Evolutionary conservation across 441 rosid species (phyloP).

Genomic region (Erodium trifolium): DNA sequence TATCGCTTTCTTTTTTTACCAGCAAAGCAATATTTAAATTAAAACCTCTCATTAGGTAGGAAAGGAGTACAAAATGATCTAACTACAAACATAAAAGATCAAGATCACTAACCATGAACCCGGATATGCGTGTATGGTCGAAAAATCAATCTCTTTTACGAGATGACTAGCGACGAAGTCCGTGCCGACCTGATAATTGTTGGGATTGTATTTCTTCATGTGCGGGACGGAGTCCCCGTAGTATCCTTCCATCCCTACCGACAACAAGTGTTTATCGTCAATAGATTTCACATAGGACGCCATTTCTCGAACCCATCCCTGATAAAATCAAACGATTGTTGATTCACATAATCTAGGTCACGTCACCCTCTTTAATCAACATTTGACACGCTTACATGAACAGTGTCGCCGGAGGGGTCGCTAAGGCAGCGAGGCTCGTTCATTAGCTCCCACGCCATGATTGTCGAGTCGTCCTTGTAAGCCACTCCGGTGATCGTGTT

Average conservation of each 20-base stretch:
- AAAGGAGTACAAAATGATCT: too few species aligned
- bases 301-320: constrained; percentile 38
- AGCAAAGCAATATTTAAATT: too few species aligned
- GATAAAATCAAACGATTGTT: background rate
- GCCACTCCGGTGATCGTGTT: constrained; percentile 34
- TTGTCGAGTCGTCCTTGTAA: constrained; percentile 45
- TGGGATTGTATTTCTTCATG: constrained; percentile 32
- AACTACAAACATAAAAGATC: too few species aligned
- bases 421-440: constrained; percentile 49
- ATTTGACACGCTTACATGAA: constrained; percentile 19
- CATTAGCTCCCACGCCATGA: constrained; percentile 68
- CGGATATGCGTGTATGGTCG: constrained; percentile 39
- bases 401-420: constrained; percentile 38
- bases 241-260: constrained; percentile 36
- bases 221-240: constrained; percentile 31
- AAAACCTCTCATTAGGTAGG: too few species aligned
- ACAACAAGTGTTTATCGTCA: constrained; percentile 31
- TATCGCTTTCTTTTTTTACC: too few species aligned
- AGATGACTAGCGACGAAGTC: constrained; percentile 30
- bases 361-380: too few species aligned
- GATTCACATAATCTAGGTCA: too few species aligned
- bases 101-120: constrained; percentile 24
- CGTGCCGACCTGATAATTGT: constrained; percentile 29
- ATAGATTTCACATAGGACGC: constrained; percentile 30
- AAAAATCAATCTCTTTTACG: constrained; percentile 29